Evolutionary conservation across 352 stramenopile species (phyloP), one percentile per base, ranked within the genome.

Genomic region (Pythium rishiriense): DNA sequence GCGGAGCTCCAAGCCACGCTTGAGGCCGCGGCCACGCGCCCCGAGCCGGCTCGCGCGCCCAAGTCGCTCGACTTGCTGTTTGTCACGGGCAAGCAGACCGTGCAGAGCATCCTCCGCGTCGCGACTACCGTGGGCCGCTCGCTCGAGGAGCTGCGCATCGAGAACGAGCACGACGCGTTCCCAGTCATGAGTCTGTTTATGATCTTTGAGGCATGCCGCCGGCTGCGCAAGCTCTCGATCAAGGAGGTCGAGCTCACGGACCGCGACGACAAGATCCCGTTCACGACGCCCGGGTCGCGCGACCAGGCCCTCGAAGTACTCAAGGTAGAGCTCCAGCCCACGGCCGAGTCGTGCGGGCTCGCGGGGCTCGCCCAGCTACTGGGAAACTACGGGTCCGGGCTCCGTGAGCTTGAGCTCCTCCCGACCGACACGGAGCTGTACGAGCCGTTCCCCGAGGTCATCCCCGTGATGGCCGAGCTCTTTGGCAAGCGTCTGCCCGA

Each of bases 141-240:
- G 42, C 6, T 49, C 42, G 19, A 49, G 42, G n/a, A 17, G 42
- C 42, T 49, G 4, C 42, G 42, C 42, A 49, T 49, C n/a, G 42
- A 49, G 4, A 17, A 28, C n/a, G 42, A 49, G 6, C 19, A 49
- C 6, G 42, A 21, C 21, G 8, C 12, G 42, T 49, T 49, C 42
- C 42, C 26, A 21, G 21, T 54, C 5, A 19, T 54, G 47, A 28
- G 25, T 9, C 4, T 54, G 24, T 54, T 54, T 1, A 15, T 54
- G 47, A 19, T 54, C 21, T n/a, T 54, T 4, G 47, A 54, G 28
- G 47, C 47, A 12, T 54, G 47, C 17, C 25, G 12, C 47, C 4
- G 4, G 25, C 47, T 54, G 8, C 49, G 49, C 15, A 56, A 45
- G 29, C 49, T 43, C 28, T 43, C n/a, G 28, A 43, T 56, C 49